Evolutionary conservation across 176 grass and related monocot genomes (phyloP).

Genomic region (Phoenix dactylifera): DNA sequence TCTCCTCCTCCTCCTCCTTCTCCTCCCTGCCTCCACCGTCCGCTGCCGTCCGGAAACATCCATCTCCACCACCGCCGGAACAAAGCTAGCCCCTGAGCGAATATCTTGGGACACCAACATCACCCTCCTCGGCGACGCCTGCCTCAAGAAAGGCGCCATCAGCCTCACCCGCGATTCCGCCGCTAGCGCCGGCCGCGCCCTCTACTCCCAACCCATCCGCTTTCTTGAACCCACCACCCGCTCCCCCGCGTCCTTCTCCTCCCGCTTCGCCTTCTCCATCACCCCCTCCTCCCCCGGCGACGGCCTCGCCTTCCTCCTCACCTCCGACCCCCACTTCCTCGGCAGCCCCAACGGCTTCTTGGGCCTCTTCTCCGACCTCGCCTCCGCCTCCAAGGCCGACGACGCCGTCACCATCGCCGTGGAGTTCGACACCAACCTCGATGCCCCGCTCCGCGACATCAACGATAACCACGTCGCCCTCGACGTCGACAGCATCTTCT

Average conservation of each 20-base stretch:
- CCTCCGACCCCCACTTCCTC: slow-evolving; percentile 35
- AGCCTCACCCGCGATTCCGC: slow-evolving; percentile 33
- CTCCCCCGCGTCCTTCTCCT: slow-evolving; percentile 39
- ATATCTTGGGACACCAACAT: slow-evolving; percentile 71
- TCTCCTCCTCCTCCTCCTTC: no score
- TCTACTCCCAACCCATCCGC: slow-evolving; percentile 45
- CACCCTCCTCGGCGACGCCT: slow-evolving; percentile 56
- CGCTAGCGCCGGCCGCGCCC: slow-evolving; percentile 28
- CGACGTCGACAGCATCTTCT: slow-evolving; percentile 50
- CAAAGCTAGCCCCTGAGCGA: not conserved
- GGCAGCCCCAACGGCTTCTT: slow-evolving; percentile 40
- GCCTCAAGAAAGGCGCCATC: slow-evolving; percentile 27
- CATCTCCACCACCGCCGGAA: no score
- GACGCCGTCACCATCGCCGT: slow-evolving; percentile 31
- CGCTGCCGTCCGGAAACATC: no score
- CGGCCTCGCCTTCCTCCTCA: slow-evolving; percentile 46
- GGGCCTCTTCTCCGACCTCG: slow-evolving; percentile 33
- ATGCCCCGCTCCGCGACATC: slow-evolving; percentile 34
- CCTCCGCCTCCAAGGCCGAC: slow-evolving; percentile 16
- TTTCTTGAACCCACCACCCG: slow-evolving; percentile 25
- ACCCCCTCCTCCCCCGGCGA: slow-evolving; percentile 33
- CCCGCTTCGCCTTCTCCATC: slow-evolving; percentile 55
- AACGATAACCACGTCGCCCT: slow-evolving; percentile 57
- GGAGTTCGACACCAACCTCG: slow-evolving; percentile 46
- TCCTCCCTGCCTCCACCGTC: no score